A percentile compares a stretch with the other conserved stretches of the same genome.
These are phyloP conservation scores for Solanum chiquidenum DNA, from an alignment of 257 asterid genomes.

Conservation along the genomic window DNA sequence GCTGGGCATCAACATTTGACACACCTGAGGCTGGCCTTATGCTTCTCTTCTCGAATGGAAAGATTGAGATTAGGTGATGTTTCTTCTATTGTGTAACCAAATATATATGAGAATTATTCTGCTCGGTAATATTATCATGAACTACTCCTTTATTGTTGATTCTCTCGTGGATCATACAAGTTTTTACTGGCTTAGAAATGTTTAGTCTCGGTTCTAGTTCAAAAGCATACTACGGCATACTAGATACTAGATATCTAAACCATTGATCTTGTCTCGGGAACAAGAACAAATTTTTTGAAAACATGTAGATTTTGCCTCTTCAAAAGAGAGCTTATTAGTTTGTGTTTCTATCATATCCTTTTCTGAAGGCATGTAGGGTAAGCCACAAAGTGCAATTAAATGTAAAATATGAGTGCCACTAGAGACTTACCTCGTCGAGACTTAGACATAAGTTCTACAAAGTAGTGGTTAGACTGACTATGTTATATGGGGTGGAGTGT, in stretches of 20 bases:
- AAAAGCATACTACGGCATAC: neutral
- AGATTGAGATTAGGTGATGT: constrained; percentile 68
- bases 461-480: neutral
- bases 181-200: neutral
- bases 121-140: neutral
- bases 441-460: neutral
- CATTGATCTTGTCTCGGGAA: neutral
- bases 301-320: neutral
- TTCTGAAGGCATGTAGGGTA: neutral
- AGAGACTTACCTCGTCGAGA: neutral
- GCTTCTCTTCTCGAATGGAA: constrained; percentile 73
- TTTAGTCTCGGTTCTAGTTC: neutral
- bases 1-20: constrained; percentile 73
- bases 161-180: neutral
- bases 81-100: neutral
- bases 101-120: neutral
- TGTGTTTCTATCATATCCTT: neutral
- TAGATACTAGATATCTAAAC: neutral
- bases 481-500: neutral
- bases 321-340: neutral
- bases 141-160: neutral
- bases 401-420: neutral
- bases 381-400: neutral
- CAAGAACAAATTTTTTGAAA: neutral
- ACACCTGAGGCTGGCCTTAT: constrained; percentile 47